These are phyloP conservation scores for Pythium guiyangense DNA, from an alignment of 352 stramenopile species.

Conservation along the genomic window DNA sequence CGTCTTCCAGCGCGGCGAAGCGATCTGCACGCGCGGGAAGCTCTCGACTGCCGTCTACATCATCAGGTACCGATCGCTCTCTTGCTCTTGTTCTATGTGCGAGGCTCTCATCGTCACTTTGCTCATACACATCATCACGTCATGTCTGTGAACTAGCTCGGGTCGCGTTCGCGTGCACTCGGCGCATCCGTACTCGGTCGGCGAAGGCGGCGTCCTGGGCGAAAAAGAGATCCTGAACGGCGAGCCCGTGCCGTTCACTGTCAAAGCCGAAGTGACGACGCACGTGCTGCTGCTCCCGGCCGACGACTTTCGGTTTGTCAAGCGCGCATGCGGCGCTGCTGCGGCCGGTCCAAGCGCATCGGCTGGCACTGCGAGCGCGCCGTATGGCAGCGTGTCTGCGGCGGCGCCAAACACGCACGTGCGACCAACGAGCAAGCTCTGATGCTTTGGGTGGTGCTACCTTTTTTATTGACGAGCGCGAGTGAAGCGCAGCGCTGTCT, in stretches of 20 bases:
- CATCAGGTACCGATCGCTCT: slow-evolving; percentile 41
- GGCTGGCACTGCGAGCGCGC: too few species aligned
- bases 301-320: slow-evolving; percentile 51
- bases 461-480: too few species aligned
- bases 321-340: slow-evolving; percentile 11
- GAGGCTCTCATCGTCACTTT: neutral
- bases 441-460: neutral
- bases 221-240: slow-evolving; percentile 63
- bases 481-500: too few species aligned
- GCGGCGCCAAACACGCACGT: too few species aligned
- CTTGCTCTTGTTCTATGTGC: neutral
- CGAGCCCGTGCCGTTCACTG: slow-evolving; percentile 71
- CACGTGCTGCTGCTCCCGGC: slow-evolving; percentile 64
- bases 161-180: slow-evolving; percentile 62
- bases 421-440: neutral
- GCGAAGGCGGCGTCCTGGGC: slow-evolving; percentile 49
- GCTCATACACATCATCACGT: neutral
- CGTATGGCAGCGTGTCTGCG: neutral
- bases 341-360: neutral
- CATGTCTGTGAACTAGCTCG: slow-evolving; percentile 23
- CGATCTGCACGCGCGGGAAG: slow-evolving; percentile 61
- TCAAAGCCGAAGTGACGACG: slow-evolving; percentile 42
- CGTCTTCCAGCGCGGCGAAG: slow-evolving; percentile 53
- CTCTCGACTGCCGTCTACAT: slow-evolving; percentile 76
- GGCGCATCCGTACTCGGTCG: slow-evolving; percentile 53